phyloP scores from a whole-genome alignment of 805 yeast genomes.

The Kodamaea lidongshanica region DNA sequence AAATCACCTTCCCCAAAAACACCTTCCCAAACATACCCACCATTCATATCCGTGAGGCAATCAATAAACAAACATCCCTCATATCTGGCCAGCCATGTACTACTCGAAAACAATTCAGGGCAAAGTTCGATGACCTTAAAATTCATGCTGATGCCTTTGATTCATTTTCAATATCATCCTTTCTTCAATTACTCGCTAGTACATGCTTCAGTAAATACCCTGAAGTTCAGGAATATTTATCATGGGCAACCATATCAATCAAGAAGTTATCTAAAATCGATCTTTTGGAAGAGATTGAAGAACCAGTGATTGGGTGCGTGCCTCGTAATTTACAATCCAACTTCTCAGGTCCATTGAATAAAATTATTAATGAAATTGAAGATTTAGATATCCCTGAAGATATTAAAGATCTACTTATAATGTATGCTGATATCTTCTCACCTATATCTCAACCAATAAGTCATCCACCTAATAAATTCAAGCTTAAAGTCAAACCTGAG shows the following conservation, averaged over 20 bases:
- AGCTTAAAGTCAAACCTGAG: not conserved
- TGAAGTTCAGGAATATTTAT: not conserved
- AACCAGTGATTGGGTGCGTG: slow-evolving; percentile 1
- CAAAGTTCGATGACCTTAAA: slow-evolving; percentile 2
- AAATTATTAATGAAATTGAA: not conserved
- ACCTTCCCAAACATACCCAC: too few species aligned
- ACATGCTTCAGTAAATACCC: slow-evolving; percentile 3
- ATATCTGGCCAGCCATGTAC: not conserved
- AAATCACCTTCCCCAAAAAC: too few species aligned
- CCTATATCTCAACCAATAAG: not conserved
- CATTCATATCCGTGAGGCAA: too few species aligned
- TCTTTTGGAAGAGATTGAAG: slow-evolving; percentile 1
- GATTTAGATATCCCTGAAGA: not conserved
- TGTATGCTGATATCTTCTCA: slow-evolving; percentile 1
- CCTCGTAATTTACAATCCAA: slow-evolving; percentile 1
- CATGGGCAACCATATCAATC: not conserved
- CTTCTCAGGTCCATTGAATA: not conserved
- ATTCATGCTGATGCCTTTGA: not conserved
- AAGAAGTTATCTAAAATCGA: slow-evolving; percentile 1
- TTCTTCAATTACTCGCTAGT: slow-evolving; percentile 1
- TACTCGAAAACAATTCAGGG: slow-evolving; percentile 3
- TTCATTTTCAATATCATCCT: not conserved
- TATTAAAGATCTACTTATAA: not conserved
- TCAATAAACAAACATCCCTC: slow-evolving; percentile 1
- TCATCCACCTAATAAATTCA: not conserved